Base-by-base conservation (phyloP, 306 rosid species). In the Abrus pulchellus region DNA sequence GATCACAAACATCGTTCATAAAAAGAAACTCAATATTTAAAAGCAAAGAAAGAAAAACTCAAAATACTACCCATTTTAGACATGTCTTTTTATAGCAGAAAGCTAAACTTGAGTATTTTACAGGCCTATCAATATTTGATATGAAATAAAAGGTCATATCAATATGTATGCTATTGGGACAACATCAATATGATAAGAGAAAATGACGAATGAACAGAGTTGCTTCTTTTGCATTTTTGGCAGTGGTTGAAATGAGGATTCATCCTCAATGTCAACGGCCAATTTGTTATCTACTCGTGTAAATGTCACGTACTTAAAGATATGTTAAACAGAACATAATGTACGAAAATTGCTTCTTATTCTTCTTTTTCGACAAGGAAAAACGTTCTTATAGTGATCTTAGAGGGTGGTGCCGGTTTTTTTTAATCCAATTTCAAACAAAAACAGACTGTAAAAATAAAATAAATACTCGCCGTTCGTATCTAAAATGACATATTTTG, bases 291-390 rank as follows among this genome's bases (percentile, higher is more conserved):
- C 57, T 14, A 12, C 43, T 9, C n/a, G 29, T 64, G 49, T 14
- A 64, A 38, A 64, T 6, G 30, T n/a, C 68, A 62, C 6, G 70
- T 64, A 12, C 28, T 33, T 70, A 48, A 70, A 32, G 40, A 52
- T 29, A 49, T 52, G 48, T 4, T 38, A 9, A 36, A 38, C 30
- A 63, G 30, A 36, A 38, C 30, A 63, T 36, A 36, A 63, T 38
- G 40, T 36, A 36, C 48, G 30, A 38, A 6, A 63, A 36, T 36
- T n/a, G 38, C 2, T 63, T 36, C 8, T 63, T 3, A 63, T 36
- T 20, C 67, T 7, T 6, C 20, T 20, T 20, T 20, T 36, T 12
- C 13, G 68, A 38, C 10, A n/a, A 6, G 30, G 36, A n/a, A 34
- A 45, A 47, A 3, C 5, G 38, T 12, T 30, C 41, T 48, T 5